Conservation (phyloP, 306 rosid species). For the Sophora flavescens region DNA sequence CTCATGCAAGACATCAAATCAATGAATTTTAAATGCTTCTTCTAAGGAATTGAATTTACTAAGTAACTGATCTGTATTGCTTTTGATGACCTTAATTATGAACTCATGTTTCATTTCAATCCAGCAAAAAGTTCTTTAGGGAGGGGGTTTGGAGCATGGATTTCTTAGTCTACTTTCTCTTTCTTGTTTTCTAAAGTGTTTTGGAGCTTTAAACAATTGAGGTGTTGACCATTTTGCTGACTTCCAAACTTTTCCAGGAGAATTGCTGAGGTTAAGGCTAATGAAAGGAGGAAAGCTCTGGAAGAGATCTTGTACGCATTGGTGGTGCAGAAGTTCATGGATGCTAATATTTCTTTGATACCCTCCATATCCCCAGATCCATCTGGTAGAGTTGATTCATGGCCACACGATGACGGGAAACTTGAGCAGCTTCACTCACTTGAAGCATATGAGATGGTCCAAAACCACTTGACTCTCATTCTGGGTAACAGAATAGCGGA, state of each 20-base stretch:
- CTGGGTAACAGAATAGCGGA: conserved; percentile 74
- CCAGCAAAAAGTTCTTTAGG: background rate
- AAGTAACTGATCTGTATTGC: background rate
- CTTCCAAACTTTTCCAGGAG: conserved; percentile 65
- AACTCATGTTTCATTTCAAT: background rate
- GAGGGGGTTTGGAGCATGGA: background rate
- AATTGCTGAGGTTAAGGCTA: conserved; percentile 88
- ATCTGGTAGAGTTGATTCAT: conserved; percentile 69
- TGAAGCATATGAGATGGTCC: conserved; percentile 94
- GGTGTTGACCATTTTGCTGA: conserved; percentile 32
- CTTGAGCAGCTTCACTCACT: conserved; percentile 79
- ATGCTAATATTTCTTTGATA: conserved; percentile 75
- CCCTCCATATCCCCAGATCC: conserved; percentile 66
- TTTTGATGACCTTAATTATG: background rate
- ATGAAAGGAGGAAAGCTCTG: conserved; percentile 74
- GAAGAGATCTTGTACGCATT: conserved; percentile 90
- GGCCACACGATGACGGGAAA: conserved; percentile 72
- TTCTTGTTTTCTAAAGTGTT: conserved; percentile 15
- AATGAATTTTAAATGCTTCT: background rate
- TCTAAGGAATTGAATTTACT: conserved; percentile 3
- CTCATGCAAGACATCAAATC: background rate
- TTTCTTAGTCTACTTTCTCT: background rate
- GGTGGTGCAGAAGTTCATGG: conserved; percentile 97
- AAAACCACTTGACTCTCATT: conserved; percentile 82
- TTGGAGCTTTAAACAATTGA: background rate